A percentile compares a stretch with the other conserved stretches of the same genome.
Evolutionary conservation across 1,139 yeast species (phyloP).

Genomic region (Kodamaea ohmeri): DNA sequence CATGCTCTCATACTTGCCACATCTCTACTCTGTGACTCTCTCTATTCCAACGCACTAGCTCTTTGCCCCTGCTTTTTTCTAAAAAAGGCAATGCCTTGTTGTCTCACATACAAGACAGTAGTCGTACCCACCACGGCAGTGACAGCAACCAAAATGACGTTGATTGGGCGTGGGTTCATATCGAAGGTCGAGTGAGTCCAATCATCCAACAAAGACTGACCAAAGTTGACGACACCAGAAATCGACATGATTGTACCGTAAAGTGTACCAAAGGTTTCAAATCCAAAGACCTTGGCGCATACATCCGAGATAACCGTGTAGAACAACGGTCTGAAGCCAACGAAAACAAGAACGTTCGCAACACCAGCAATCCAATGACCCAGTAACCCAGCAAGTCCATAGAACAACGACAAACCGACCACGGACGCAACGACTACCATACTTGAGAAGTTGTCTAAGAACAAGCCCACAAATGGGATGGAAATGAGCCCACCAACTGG

Average conservation of each 20-base stretch:
- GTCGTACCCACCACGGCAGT: conserved; percentile 33
- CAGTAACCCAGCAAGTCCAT: conserved; percentile 40
- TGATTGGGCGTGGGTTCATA: conserved; percentile 45
- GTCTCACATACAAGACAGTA: conserved; percentile 30
- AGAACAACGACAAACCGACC: conserved; percentile 29
- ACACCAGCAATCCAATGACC: conserved; percentile 31
- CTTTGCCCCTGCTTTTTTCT: conserved; percentile 12
- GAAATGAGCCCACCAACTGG: conserved; percentile 46
- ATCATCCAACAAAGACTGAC: conserved; percentile 38
- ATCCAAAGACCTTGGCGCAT: conserved; percentile 49
- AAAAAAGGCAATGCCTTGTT: conserved; percentile 23
- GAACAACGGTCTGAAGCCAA: conserved; percentile 44
- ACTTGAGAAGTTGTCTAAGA: conserved; percentile 39
- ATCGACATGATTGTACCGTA: conserved; percentile 45
- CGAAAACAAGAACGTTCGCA: conserved; percentile 37
- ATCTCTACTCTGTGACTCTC: background rate
- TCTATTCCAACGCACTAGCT: conserved; percentile 1
- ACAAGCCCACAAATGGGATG: conserved; percentile 41
- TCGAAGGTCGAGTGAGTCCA: conserved; percentile 38
- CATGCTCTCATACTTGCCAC: no score
- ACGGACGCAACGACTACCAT: conserved; percentile 32
- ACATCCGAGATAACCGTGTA: conserved; percentile 45
- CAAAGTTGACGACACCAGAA: conserved; percentile 39
- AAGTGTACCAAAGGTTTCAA: conserved; percentile 48
- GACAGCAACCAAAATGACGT: conserved; percentile 25